phyloP scores from a whole-genome alignment of 495 filamentous ascomycete species.

The Hypoxylon intermedium region DNA sequence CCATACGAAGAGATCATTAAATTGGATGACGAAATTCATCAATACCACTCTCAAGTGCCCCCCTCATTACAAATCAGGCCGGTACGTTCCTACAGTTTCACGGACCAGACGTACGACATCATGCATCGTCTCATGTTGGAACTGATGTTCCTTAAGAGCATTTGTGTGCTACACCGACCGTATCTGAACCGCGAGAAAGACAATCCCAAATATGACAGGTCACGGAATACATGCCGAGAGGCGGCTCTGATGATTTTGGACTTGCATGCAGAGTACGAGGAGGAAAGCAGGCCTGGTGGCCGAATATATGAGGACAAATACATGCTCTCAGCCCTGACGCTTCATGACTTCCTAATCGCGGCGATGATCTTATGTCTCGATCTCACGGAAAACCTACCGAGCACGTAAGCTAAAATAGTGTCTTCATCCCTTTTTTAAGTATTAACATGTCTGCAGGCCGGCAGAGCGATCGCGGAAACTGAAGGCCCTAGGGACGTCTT shows the following conservation, averaged over 20 bases:
- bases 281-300: conserved; percentile 47
- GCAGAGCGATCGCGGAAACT: conserved; percentile 43
- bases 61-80: conserved; percentile 39
- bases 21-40: conserved; percentile 47
- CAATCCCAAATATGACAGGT: conserved; percentile 40
- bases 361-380: conserved; percentile 53
- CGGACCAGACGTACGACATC: conserved; percentile 44
- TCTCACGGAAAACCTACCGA: conserved; percentile 44
- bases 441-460: conserved; percentile 12
- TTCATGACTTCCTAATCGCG: conserved; percentile 54
- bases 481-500: conserved; percentile 48
- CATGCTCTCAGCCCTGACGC: conserved; percentile 47
- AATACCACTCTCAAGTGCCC: conserved; percentile 41
- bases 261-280: conserved; percentile 47
- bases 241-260: conserved; percentile 49
- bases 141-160: conserved; percentile 48
- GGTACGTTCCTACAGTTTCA: conserved; percentile 45
- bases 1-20: conserved; percentile 46
- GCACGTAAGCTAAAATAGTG: conserved; percentile 26
- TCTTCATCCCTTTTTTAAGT: background rate
- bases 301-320: conserved; percentile 48
- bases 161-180: conserved; percentile 52
- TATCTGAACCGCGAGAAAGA: conserved; percentile 46
- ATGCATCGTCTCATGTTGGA: conserved; percentile 49
- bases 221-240: conserved; percentile 49